Evolutionary conservation across 2,329 filamentous ascomycete species (phyloP), one percentile per base, ranked within the genome.

Genomic region (Aspergillus latus): DNA sequence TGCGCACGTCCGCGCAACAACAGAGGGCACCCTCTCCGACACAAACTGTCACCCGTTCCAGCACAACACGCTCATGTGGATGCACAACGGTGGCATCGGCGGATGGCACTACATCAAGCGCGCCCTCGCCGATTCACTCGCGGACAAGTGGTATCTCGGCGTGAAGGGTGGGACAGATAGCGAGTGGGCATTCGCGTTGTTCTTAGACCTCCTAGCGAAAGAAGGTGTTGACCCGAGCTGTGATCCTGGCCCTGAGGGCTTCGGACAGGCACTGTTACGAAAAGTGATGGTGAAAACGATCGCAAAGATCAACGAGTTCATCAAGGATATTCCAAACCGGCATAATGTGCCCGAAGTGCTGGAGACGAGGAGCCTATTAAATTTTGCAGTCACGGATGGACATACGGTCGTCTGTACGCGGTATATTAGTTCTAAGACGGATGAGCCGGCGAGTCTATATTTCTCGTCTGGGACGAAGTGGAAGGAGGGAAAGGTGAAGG

Each of bases 41-140:
- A 92, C 92, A 74, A 99, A 99, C 76, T 99, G 94, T 83, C 94
- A 99, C 71, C 94, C 94, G 0, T 99, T 99, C 77, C 88, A 86
- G 63, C 88, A 97, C 72, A 89, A 90, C 59, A 90, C 89, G 60
- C 78, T 99, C 64, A 97, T 97, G 93, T 99, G 91, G 87, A 99
- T 99, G 94, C 94, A 99, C 77, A 99, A 99, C 69, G 94, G 94
- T 50, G 91, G 91, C 2, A 84, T 99, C 13, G 94, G 94, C 37
- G 90, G 89, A 16, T 99, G 92, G 89, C 91, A 90, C 66, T 85
- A 94, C 70, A 93, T 99, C 74, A 99, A 99, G 82, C 84, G 94
- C 52, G 83, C 84, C 29, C 81, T 99, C 10, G 90, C 88, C 8
- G 84, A 88, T 67, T 85, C 86, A 15, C 80, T 99, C 5, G 86